Conservation (phyloP, 148 eudicot genomes). For the Dianthus caryophyllus region DNA sequence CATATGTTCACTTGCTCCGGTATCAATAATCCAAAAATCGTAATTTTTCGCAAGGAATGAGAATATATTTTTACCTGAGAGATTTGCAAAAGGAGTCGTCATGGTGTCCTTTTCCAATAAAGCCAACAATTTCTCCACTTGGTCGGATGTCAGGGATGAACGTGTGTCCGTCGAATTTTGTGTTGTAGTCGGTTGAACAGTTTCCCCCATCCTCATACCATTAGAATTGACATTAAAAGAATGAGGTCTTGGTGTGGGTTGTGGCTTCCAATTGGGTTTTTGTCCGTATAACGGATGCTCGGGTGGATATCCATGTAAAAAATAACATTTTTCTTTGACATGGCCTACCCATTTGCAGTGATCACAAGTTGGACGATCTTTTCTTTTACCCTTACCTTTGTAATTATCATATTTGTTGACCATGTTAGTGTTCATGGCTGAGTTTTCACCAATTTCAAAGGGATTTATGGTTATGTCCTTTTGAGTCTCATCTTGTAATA, state of each 20-base stretch:
- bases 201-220: neutral
- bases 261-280: neutral
- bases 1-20: neutral
- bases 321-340: neutral
- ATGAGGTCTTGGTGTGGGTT: neutral
- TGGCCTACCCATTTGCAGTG: no score
- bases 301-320: neutral
- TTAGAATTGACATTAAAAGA: neutral
- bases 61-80: neutral
- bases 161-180: no score
- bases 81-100: neutral
- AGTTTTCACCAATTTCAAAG: no score
- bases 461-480: no score
- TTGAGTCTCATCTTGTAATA: no score
- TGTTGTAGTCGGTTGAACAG: no score
- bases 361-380: no score
- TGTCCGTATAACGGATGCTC: neutral
- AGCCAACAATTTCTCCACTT: neutral
- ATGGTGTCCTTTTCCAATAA: neutral
- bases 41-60: neutral
- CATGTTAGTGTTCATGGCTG: no score
- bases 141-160: neutral
- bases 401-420: no score
- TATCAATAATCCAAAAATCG: neutral
- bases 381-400: no score